Evolutionary conservation across 1,284 basidiomycete species (phyloP).

Genomic region (Apiotrichum domesticum): DNA sequence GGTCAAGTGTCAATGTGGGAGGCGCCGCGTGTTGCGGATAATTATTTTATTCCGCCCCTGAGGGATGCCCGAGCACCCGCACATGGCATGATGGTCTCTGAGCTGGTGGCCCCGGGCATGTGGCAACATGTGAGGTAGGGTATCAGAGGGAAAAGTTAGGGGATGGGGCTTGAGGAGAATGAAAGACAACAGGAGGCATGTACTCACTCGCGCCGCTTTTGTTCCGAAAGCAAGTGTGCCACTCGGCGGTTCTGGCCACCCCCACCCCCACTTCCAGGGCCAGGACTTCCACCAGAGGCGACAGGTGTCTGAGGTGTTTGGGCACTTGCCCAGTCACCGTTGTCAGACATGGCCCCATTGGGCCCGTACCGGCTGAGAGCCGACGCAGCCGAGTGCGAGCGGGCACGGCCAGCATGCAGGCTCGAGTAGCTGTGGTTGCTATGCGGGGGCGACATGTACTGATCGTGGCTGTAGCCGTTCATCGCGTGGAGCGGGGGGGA

Average conservation of each 20-base stretch:
- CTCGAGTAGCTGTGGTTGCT: not conserved
- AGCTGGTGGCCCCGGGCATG: not conserved
- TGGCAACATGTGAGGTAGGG: not conserved
- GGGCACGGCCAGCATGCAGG: constrained; percentile 6
- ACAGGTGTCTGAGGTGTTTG: constrained; percentile 1
- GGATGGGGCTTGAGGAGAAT: not conserved
- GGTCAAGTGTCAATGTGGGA: no score
- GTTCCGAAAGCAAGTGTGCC: constrained; percentile 43
- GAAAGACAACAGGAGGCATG: not conserved
- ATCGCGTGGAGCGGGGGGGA: constrained; percentile 4
- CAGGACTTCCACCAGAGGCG: not conserved
- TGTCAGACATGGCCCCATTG: not conserved
- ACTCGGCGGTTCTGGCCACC: constrained; percentile 36
- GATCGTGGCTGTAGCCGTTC: constrained; percentile 4
- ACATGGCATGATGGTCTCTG: not conserved
- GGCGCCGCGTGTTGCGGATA: no score
- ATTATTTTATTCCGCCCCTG: not conserved
- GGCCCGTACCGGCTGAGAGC: constrained; percentile 7
- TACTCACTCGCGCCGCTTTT: constrained; percentile 44
- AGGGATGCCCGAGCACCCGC: not conserved
- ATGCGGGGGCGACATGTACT: not conserved
- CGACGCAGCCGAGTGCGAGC: constrained; percentile 13
- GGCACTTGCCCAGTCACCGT: constrained; percentile 12
- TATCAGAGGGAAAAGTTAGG: not conserved
- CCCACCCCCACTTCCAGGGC: constrained; percentile 9